A percentile compares a stretch with the other conserved stretches of the same genome.
Evolutionary conservation across 2,329 filamentous ascomycete species (phyloP).

Genomic region (Cladorrhinum sp.): DNA sequence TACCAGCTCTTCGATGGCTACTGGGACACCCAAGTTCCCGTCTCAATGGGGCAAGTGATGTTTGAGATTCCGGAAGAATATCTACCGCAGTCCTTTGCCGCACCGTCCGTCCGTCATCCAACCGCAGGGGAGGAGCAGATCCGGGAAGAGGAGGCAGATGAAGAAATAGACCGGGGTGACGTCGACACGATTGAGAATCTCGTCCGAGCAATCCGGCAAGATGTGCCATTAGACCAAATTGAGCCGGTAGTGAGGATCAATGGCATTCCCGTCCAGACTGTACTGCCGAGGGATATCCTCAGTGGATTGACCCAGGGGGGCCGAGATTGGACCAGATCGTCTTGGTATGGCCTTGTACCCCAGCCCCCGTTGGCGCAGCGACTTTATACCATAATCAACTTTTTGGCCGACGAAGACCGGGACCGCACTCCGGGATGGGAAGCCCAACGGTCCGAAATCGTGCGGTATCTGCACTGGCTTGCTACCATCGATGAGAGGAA

Average conservation of each 20-base stretch:
- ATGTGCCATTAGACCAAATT: neutral
- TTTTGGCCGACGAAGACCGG: slow-evolving; percentile 48
- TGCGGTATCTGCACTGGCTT: slow-evolving; percentile 40
- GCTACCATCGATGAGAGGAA: slow-evolving; percentile 23
- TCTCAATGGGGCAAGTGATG: neutral
- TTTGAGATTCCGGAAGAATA: neutral
- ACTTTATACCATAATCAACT: slow-evolving; percentile 38
- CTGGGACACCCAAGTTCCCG: neutral
- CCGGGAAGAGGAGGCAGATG: neutral
- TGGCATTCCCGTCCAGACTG: neutral
- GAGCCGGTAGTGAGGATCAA: neutral
- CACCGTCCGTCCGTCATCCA: neutral
- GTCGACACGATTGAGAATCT: neutral
- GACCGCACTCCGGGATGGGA: slow-evolving; percentile 42
- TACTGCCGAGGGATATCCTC: neutral
- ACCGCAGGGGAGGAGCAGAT: neutral
- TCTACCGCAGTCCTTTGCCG: neutral
- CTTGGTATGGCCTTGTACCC: slow-evolving; percentile 18
- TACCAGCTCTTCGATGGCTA: neutral
- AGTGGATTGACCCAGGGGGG: neutral
- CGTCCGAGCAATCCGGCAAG: neutral
- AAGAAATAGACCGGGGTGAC: neutral
- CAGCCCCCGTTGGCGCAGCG: slow-evolving; percentile 35
- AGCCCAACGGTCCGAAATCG: slow-evolving; percentile 35
- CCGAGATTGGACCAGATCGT: slow-evolving; percentile 20